A percentile compares a stretch with the other conserved stretches of the same genome.
These are phyloP conservation scores for Arctium minus DNA, from an alignment of 129 eudicot species.

Conservation along the genomic window DNA sequence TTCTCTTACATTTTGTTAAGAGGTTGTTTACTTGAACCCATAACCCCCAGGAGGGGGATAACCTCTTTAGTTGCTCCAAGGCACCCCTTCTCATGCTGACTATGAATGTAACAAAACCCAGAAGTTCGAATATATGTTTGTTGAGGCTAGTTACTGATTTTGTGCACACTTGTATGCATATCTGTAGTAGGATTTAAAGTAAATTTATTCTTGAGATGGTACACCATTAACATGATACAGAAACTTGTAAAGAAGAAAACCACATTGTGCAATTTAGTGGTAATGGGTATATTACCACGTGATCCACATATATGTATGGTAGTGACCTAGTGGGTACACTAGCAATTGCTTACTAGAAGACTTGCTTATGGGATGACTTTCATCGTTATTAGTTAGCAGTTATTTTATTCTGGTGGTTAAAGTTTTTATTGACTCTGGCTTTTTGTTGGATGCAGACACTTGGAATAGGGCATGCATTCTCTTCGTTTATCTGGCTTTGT, in stretches of 20 bases:
- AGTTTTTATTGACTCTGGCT: not conserved
- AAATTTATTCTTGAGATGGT: not conserved
- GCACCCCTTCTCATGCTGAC: not conserved
- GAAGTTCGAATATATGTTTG: not conserved
- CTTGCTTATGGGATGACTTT: not conserved
- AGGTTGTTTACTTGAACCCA: no score
- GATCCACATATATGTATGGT: not conserved
- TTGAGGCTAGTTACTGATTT: not conserved
- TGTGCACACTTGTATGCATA: not conserved
- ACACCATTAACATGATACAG: not conserved
- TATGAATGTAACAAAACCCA: not conserved
- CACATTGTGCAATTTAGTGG: not conserved
- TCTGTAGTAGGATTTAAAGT: not conserved
- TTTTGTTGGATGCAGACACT: slow-evolving; percentile 59
- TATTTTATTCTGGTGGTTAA: not conserved
- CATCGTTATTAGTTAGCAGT: not conserved
- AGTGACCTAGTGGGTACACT: not conserved
- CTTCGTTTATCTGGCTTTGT: slow-evolving; percentile 97
- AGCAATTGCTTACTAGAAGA: not conserved
- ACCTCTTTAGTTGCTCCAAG: not conserved
- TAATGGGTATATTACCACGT: not conserved
- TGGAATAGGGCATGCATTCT: slow-evolving; percentile 90
- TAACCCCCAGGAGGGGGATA: no score
- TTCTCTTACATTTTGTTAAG: no score
- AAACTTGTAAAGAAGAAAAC: not conserved